A percentile compares a stretch with the other conserved stretches of the same genome.
Evolutionary conservation across 140 eudicot genomes (phyloP).

Genomic region (Anethum foeniculum): DNA sequence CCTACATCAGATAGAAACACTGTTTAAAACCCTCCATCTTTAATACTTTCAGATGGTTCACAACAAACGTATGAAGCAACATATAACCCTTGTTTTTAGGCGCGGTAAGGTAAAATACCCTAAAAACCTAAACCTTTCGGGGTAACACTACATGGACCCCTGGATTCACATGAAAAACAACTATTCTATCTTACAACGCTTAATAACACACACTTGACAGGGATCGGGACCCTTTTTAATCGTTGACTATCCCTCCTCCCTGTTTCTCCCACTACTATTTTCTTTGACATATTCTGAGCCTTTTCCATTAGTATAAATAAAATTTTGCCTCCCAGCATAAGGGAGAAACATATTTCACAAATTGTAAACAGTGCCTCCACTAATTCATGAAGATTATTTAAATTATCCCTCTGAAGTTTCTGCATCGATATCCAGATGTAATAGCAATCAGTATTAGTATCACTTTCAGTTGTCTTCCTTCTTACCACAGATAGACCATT

Average conservation of each 20-base stretch:
- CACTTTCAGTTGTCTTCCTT: constrained; percentile 8
- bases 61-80: too few relatives aligned
- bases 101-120: too few relatives aligned
- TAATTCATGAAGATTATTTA: neutral
- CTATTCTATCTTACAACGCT: too few relatives aligned
- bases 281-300: neutral
- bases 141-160: too few relatives aligned
- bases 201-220: too few relatives aligned
- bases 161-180: too few relatives aligned
- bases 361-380: neutral
- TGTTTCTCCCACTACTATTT: neutral
- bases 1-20: constrained; percentile 5
- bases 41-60: too few relatives aligned
- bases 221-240: neutral
- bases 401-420: neutral
- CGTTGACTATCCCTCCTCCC: neutral
- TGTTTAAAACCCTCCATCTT: neutral
- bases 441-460: neutral
- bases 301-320: neutral
- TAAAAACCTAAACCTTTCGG: too few relatives aligned
- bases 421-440: neutral
- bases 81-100: too few relatives aligned
- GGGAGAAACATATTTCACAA: neutral
- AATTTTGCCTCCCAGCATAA: neutral
- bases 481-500: neutral